These are phyloP conservation scores for Zopfia rhizophila DNA, from an alignment of 2,329 filamentous ascomycete genomes.

Conservation along the genomic window DNA sequence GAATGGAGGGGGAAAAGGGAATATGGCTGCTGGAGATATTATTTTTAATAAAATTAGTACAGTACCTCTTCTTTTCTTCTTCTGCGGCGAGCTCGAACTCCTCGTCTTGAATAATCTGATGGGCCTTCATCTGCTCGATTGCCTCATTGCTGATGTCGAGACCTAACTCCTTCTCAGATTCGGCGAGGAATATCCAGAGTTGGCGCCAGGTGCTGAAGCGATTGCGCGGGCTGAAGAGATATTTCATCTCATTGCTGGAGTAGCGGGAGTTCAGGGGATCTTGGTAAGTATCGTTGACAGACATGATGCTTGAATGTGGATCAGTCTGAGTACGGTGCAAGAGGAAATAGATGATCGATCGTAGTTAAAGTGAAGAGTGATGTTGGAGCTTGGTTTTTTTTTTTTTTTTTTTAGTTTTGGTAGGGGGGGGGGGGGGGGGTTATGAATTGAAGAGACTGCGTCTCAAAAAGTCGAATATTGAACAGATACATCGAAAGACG, in stretches of 20 bases:
- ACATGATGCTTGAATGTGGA: slow-evolving; percentile 33
- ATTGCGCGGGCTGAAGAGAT: slow-evolving; percentile 80
- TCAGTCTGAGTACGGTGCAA: too few relatives aligned
- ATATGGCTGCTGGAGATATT: background rate
- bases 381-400: background rate
- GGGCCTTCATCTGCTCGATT: slow-evolving; percentile 58
- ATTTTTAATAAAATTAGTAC: too few relatives aligned
- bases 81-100: slow-evolving; percentile 60
- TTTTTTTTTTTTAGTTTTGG: background rate
- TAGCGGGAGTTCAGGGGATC: slow-evolving; percentile 64
- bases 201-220: slow-evolving; percentile 83
- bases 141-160: slow-evolving; percentile 77
- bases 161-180: slow-evolving; percentile 83
- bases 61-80: slow-evolving; percentile 62
- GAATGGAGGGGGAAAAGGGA: background rate
- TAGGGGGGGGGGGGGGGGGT: background rate
- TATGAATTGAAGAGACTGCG: slow-evolving; percentile 1
- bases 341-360: too few relatives aligned
- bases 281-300: slow-evolving; percentile 33
- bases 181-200: slow-evolving; percentile 86
- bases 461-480: background rate
- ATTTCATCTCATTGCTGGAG: slow-evolving; percentile 67
- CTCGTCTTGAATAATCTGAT: slow-evolving; percentile 58
- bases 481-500: too few relatives aligned
- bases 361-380: too few relatives aligned